These are phyloP conservation scores for Carallia brachiata DNA, from an alignment of 345 rosid species.

Conservation along the genomic window DNA sequence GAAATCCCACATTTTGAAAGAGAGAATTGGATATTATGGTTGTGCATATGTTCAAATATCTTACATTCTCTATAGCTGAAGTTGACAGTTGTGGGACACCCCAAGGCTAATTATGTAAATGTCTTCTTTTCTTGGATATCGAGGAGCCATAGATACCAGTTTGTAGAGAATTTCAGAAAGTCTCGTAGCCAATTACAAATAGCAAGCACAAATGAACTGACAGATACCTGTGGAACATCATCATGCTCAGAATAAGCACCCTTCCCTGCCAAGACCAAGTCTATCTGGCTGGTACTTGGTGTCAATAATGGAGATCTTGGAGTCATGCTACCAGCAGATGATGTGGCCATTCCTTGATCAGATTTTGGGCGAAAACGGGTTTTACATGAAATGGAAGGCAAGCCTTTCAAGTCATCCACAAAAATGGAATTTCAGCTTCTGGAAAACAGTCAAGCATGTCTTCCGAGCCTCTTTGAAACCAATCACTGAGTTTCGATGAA, in stretches of 20 bases:
- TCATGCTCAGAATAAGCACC: conserved; percentile 23
- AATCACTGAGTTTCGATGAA: conserved; percentile 62
- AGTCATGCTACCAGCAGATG: conserved; percentile 98
- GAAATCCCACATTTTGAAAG: too few relatives aligned
- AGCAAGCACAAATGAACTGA: conserved; percentile 30
- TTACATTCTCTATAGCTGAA: too few relatives aligned
- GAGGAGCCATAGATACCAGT: too few relatives aligned
- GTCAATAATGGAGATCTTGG: conserved; percentile 95
- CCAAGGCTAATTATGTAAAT: too few relatives aligned
- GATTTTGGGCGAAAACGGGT: conserved; percentile 94
- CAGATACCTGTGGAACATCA: conserved; percentile 77
- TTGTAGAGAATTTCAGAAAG: conserved; percentile 46
- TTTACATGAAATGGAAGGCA: conserved; percentile 91
- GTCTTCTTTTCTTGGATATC: too few relatives aligned
- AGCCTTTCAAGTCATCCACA: conserved; percentile 46
- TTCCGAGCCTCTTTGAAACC: conserved; percentile 60
- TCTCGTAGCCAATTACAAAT: conserved; percentile 75
- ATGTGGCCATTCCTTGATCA: conserved; percentile 95
- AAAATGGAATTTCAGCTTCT: too few relatives aligned
- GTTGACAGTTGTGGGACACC: too few relatives aligned
- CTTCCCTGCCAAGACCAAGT: conserved; percentile 78
- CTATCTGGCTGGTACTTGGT: conserved; percentile 89
- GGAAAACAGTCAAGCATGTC: conserved; percentile 75
- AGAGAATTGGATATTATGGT: too few relatives aligned
- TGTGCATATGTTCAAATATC: too few relatives aligned